These are phyloP conservation scores for Coleophoma eucalyptorum DNA, from an alignment of 2,329 filamentous ascomycete genomes.

Conservation along the genomic window DNA sequence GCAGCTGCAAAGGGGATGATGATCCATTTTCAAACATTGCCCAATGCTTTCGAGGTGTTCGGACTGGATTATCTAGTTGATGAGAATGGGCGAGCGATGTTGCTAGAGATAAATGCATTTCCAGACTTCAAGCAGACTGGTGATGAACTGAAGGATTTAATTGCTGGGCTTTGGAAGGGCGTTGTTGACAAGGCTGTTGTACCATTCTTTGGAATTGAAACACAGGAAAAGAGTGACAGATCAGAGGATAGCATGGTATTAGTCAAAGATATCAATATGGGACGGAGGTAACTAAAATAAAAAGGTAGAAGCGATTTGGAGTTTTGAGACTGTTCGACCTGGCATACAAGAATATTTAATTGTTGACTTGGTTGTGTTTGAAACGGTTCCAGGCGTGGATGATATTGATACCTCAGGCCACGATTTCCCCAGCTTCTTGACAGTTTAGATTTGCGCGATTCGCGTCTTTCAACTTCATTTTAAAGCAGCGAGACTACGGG, in stretches of 20 bases:
- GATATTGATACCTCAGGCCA: too few relatives aligned
- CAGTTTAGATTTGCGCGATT: not conserved
- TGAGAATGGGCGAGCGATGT: conserved; percentile 56
- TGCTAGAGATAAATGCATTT: conserved; percentile 93
- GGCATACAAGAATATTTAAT: too few relatives aligned
- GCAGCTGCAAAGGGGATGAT: conserved; percentile 80
- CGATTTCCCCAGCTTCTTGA: not conserved
- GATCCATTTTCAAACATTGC: conserved; percentile 86
- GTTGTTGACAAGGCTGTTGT: conserved; percentile 65
- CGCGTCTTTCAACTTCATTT: conserved; percentile 6
- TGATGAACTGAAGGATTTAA: conserved; percentile 63
- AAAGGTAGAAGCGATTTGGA: too few relatives aligned
- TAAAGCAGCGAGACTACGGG: conserved; percentile 23
- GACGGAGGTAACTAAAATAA: conserved; percentile 23
- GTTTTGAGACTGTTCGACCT: too few relatives aligned
- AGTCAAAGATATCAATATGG: conserved; percentile 51
- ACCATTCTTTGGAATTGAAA: conserved; percentile 58
- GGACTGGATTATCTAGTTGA: conserved; percentile 90
- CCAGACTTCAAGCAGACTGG: conserved; percentile 95
- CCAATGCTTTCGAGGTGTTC: conserved; percentile 88
- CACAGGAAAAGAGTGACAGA: conserved; percentile 18
- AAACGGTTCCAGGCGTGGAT: too few relatives aligned
- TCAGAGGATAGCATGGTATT: conserved; percentile 41
- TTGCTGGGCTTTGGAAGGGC: conserved; percentile 73
- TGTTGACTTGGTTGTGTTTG: too few relatives aligned